These are phyloP conservation scores for Trichophyton rubrum DNA, from an alignment of 2,329 filamentous ascomycete species.

Conservation along the genomic window DNA sequence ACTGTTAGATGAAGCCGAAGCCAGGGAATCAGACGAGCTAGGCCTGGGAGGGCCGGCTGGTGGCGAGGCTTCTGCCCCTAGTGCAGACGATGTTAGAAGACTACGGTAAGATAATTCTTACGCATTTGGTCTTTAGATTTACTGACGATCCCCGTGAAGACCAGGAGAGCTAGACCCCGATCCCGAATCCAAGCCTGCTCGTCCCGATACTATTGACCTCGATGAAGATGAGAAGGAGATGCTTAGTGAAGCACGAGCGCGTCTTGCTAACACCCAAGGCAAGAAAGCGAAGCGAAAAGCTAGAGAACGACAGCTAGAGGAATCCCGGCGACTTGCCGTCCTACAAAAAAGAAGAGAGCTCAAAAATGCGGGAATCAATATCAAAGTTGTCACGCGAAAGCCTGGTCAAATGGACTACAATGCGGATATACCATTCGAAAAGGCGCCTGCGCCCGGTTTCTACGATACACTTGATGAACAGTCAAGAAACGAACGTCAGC, in stretches of 20 bases:
- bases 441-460: slow-evolving; percentile 75
- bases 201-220: slow-evolving; percentile 92
- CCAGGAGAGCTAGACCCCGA: slow-evolving; percentile 96
- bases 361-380: slow-evolving; percentile 95
- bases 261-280: slow-evolving; percentile 92
- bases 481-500: slow-evolving; percentile 65
- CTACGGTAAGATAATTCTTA: slow-evolving; percentile 41
- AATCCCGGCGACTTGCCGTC: slow-evolving; percentile 77
- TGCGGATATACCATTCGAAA: slow-evolving; percentile 96
- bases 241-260: slow-evolving; percentile 91
- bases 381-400: slow-evolving; percentile 85
- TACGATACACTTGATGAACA: slow-evolving; percentile 85
- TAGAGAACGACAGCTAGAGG: slow-evolving; percentile 85
- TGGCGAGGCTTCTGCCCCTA: slow-evolving; percentile 74
- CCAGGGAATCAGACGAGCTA: slow-evolving; percentile 67
- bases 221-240: slow-evolving; percentile 99
- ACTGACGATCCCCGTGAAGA: slow-evolving; percentile 18
- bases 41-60: slow-evolving; percentile 76
- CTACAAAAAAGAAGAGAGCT: slow-evolving; percentile 92
- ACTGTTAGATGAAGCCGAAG: slow-evolving; percentile 87
- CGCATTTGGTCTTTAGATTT: not conserved
- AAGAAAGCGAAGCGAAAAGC: slow-evolving; percentile 99
- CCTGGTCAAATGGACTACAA: slow-evolving; percentile 99
- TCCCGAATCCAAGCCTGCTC: slow-evolving; percentile 86
- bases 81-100: slow-evolving; percentile 79